Conservation (phyloP, 768 basidiomycete genomes). For the Obba rivulosa region DNA sequence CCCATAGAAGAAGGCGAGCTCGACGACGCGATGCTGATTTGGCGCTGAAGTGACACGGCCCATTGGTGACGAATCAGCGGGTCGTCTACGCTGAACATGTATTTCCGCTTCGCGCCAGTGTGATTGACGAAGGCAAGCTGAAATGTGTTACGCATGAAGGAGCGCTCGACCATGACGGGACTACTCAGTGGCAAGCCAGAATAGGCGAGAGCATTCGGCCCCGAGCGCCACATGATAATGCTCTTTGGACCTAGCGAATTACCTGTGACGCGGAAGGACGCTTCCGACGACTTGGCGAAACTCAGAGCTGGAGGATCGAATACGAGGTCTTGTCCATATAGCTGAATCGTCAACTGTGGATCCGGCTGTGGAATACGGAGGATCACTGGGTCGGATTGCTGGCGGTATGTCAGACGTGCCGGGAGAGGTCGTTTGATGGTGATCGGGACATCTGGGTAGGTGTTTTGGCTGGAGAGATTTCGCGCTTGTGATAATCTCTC, state of each 20-base stretch:
- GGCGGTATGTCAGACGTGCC: constrained; percentile 75
- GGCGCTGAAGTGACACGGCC: constrained; percentile 60
- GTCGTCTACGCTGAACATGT: constrained; percentile 93
- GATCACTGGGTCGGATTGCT: constrained; percentile 83
- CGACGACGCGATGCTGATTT: constrained; percentile 46
- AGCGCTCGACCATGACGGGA: constrained; percentile 76
- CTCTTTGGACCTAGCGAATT: constrained; percentile 75
- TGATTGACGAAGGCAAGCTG: constrained; percentile 81
- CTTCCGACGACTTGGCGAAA: constrained; percentile 74
- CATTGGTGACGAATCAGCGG: constrained; percentile 70
- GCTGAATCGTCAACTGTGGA: constrained; percentile 72
- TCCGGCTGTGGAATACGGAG: constrained; percentile 84
- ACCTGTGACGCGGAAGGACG: constrained; percentile 90
- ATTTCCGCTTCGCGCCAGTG: constrained; percentile 65
- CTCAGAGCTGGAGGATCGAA: constrained; percentile 85
- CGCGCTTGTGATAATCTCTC: constrained; percentile 74
- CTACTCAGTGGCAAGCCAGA: constrained; percentile 75
- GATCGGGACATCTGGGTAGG: constrained; percentile 48
- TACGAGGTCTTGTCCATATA: constrained; percentile 80
- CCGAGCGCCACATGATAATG: constrained; percentile 78
- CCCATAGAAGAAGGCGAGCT: constrained; percentile 28
- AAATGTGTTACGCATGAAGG: constrained; percentile 97
- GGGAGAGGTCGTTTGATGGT: constrained; percentile 73
- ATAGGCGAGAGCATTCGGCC: constrained; percentile 80
- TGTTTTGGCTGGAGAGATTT: constrained; percentile 31